These are phyloP conservation scores for Neurospora sp. DNA, from an alignment of 495 filamentous ascomycete species.

Conservation along the genomic window DNA sequence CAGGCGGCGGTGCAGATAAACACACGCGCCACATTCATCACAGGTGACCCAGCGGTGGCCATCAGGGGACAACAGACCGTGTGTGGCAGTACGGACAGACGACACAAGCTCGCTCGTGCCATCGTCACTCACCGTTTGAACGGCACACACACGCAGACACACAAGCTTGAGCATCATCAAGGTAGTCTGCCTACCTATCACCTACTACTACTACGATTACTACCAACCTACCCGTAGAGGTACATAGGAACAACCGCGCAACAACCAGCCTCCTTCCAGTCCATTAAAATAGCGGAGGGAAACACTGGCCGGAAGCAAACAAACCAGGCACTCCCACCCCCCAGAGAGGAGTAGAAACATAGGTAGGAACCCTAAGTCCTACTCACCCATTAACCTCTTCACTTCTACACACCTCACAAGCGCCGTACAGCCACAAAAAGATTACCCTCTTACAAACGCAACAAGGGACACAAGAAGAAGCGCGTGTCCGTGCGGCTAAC, in stretches of 20 bases:
- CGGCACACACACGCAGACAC: neutral
- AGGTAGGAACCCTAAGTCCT: neutral
- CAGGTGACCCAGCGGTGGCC: neutral
- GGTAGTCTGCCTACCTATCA: neutral
- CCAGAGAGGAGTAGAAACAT: neutral
- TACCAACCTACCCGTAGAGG: neutral
- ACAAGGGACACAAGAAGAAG: neutral
- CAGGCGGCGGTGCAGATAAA: neutral
- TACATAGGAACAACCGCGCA: neutral
- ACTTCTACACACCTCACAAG: neutral
- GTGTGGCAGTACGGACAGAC: neutral
- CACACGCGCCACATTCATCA: neutral
- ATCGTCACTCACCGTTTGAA: neutral
- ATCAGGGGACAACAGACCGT: neutral
- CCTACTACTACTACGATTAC: neutral
- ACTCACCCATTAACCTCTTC: neutral
- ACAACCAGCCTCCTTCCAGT: neutral
- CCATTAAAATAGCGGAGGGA: neutral
- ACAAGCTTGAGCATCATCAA: neutral
- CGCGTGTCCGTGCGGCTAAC: neutral
- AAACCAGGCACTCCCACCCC: neutral
- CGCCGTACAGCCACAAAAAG: neutral
- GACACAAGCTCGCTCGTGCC: neutral
- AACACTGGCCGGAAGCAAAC: neutral
- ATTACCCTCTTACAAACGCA: neutral